A percentile compares a stretch with the other conserved stretches of the same genome.
Evolutionary conservation across 2,329 filamentous ascomycete species (phyloP).

Genomic region (Calonectria ilicicola): DNA sequence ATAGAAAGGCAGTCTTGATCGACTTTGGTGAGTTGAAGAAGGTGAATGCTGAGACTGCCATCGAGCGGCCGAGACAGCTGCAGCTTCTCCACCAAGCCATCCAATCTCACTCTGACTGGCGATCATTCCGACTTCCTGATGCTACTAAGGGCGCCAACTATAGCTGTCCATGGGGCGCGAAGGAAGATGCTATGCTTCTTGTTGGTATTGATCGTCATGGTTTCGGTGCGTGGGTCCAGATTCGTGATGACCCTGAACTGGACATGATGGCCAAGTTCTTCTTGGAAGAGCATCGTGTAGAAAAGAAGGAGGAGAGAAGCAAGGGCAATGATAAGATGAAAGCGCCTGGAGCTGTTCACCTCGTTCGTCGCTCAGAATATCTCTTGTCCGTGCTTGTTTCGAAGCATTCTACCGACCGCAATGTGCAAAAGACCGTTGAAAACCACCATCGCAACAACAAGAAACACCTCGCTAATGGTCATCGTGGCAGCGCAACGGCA

Average conservation of each 20-base stretch:
- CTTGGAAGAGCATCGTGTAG: conserved; percentile 96
- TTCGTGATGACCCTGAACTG: conserved; percentile 90
- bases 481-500: conserved; percentile 74
- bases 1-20: conserved; percentile 96
- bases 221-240: conserved; percentile 95
- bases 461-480: conserved; percentile 72
- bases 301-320: conserved; percentile 93
- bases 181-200: conserved; percentile 97
- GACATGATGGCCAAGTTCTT: conserved; percentile 92
- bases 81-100: conserved; percentile 84
- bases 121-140: conserved; percentile 87
- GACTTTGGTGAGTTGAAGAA: conserved; percentile 95
- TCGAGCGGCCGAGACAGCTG: conserved; percentile 91
- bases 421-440: conserved; percentile 83
- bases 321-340: conserved; percentile 84
- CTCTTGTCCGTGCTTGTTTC: conserved; percentile 92
- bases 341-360: conserved; percentile 95
- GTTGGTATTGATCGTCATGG: conserved; percentile 94
- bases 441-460: conserved; percentile 97
- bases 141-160: conserved; percentile 94
- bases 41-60: conserved; percentile 93
- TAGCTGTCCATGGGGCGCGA: conserved; percentile 89
- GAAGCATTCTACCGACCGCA: conserved; percentile 81
- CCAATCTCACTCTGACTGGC: conserved; percentile 74
- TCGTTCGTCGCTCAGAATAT: conserved; percentile 95